Percentiles rank a stretch among this genome's conserved stretches.
These are phyloP conservation scores for Xylariaceae sp. DNA, from an alignment of 2,329 filamentous ascomycete species.

Conservation along the genomic window DNA sequence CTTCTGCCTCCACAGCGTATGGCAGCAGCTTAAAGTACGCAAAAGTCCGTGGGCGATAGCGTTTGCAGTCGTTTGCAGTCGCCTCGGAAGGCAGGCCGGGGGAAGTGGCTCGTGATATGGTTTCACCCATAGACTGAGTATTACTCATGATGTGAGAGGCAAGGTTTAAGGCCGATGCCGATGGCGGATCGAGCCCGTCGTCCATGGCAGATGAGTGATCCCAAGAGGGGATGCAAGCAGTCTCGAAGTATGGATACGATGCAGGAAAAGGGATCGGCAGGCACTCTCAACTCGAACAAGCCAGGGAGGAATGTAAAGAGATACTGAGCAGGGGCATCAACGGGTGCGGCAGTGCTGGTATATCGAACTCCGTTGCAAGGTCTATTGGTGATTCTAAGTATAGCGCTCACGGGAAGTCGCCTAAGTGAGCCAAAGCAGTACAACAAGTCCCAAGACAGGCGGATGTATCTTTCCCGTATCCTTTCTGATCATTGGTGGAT, in stretches of 20 bases:
- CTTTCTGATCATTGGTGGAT: neutral
- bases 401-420: constrained; percentile 6
- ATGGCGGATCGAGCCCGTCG: constrained; percentile 35
- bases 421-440: constrained; percentile 7
- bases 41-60: constrained; percentile 83
- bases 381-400: constrained; percentile 5
- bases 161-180: constrained; percentile 34
- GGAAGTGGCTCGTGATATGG: constrained; percentile 80
- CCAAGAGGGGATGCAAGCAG: neutral
- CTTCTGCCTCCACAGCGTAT: constrained; percentile 77
- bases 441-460: neutral
- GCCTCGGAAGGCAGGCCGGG: constrained; percentile 60
- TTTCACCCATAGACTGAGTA: constrained; percentile 49
- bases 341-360: neutral
- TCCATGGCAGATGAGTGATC: constrained; percentile 31
- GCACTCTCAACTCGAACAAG: constrained; percentile 6
- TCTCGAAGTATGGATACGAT: neutral
- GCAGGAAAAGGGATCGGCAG: constrained; percentile 3
- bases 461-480: neutral
- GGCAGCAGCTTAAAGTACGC: constrained; percentile 89
- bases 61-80: constrained; percentile 47
- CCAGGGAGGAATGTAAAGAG: neutral
- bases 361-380: constrained; percentile 5
- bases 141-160: constrained; percentile 35
- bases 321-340: constrained; percentile 14